Evolutionary conservation across 208 protist species (phyloP).

Genomic region (Trypanosoma scelopori): DNA sequence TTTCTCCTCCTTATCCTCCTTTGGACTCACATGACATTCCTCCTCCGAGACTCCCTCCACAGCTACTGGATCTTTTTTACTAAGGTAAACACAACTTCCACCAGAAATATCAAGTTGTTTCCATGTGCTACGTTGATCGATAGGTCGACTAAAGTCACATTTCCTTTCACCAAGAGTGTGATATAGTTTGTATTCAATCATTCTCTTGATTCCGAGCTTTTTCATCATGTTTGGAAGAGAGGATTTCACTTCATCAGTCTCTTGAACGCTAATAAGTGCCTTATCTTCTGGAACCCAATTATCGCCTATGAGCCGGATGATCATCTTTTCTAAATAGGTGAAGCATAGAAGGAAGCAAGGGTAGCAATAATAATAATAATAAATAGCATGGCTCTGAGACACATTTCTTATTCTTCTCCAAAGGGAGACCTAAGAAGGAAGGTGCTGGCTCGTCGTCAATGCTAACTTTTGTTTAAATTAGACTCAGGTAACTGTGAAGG

Average conservation of each 20-base stretch:
- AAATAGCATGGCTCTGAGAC: slow-evolving; percentile 5
- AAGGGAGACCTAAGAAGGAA: not conserved
- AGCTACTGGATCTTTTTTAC: slow-evolving; percentile 10
- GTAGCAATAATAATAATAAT: slow-evolving; percentile 5
- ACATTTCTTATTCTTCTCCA: not conserved
- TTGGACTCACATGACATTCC: slow-evolving; percentile 1
- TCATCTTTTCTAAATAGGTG: slow-evolving; percentile 19
- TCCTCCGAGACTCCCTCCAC: not conserved
- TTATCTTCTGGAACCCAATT: slow-evolving; percentile 29
- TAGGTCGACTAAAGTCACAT: slow-evolving; percentile 17
- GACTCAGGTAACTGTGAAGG: slow-evolving; percentile 29
- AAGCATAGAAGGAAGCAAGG: slow-evolving; percentile 10
- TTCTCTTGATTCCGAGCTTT: slow-evolving; percentile 20
- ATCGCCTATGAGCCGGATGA: slow-evolving; percentile 30
- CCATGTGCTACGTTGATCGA: slow-evolving; percentile 13
- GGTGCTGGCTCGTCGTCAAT: not conserved
- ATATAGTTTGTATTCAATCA: slow-evolving; percentile 22
- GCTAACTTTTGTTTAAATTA: not conserved
- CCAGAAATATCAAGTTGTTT: slow-evolving; percentile 19
- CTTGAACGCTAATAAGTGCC: slow-evolving; percentile 15
- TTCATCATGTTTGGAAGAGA: slow-evolving; percentile 29
- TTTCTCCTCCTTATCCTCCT: not conserved
- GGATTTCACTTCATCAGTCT: slow-evolving; percentile 12
- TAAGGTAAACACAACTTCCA: slow-evolving; percentile 22
- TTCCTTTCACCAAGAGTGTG: slow-evolving; percentile 5